Conservation (phyloP, 768 basidiomycete species). For the Lactifluus hygrophoroides region DNA sequence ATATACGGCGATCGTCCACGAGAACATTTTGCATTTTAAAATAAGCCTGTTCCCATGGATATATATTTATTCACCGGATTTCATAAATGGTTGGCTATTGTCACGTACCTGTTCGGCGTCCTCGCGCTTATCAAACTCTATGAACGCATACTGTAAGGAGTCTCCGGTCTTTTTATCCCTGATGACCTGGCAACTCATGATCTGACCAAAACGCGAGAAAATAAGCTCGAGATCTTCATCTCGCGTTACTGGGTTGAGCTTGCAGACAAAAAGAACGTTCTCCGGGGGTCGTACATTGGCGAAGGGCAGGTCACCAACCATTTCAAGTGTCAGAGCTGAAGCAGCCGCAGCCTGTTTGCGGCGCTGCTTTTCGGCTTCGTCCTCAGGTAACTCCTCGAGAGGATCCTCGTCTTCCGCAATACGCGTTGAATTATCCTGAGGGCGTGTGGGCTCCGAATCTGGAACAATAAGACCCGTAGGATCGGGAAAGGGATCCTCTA, state of each 20-base stretch:
- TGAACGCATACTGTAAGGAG: slow-evolving; percentile 95
- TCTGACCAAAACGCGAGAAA: slow-evolving; percentile 89
- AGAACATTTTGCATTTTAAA: slow-evolving; percentile 99
- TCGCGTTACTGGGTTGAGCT: slow-evolving; percentile 89
- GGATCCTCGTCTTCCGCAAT: slow-evolving; percentile 96
- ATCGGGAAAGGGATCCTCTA: slow-evolving; percentile 94
- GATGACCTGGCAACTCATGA: slow-evolving; percentile 97
- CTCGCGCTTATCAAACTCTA: slow-evolving; percentile 92
- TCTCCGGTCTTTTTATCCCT: slow-evolving; percentile 94
- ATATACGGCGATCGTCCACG: slow-evolving; percentile 94
- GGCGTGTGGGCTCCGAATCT: slow-evolving; percentile 65
- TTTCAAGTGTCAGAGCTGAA: slow-evolving; percentile 93
- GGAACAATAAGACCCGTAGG: slow-evolving; percentile 68
- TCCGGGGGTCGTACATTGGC: slow-evolving; percentile 97
- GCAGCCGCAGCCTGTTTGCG: slow-evolving; percentile 87
- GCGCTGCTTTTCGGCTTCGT: slow-evolving; percentile 71
- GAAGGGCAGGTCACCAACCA: slow-evolving; percentile 98
- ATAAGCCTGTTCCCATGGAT: slow-evolving; percentile 57
- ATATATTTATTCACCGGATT: background rate
- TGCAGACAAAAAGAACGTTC: slow-evolving; percentile 98
- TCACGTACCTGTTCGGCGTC: slow-evolving; percentile 81
- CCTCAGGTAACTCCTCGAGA: slow-evolving; percentile 70
- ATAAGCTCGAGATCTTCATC: slow-evolving; percentile 97
- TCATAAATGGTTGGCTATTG: background rate
- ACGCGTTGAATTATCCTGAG: slow-evolving; percentile 79